Evolutionary conservation across 768 basidiomycete species (phyloP).

Genomic region (Solioccasus polychromus): DNA sequence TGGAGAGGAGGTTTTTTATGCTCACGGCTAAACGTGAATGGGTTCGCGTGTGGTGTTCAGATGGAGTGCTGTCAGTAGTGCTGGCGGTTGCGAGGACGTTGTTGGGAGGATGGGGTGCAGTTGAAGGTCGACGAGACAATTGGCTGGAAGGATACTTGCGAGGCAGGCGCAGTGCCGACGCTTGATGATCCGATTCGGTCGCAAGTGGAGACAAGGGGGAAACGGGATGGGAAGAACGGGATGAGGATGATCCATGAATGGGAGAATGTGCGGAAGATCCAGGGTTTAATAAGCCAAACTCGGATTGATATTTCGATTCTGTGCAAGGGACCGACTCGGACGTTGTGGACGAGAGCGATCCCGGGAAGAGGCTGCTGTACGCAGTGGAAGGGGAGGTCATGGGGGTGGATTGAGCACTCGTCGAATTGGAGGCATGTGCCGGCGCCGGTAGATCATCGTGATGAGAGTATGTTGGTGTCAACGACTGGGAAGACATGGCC

Average conservation of each 20-base stretch:
- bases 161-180: slow-evolving; percentile 2
- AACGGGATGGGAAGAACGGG: slow-evolving; percentile 14
- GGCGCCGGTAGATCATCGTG: slow-evolving; percentile 11
- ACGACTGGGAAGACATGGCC: slow-evolving; percentile 18
- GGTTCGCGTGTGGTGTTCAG: slow-evolving; percentile 11
- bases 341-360: slow-evolving; percentile 22
- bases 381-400: slow-evolving; percentile 25
- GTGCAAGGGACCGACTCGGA: slow-evolving; percentile 22
- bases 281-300: slow-evolving; percentile 12
- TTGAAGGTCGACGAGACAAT: slow-evolving; percentile 17
- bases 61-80: neutral
- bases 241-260: slow-evolving; percentile 10
- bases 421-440: neutral
- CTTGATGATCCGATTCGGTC: slow-evolving; percentile 18
- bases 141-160: neutral
- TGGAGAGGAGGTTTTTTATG: slow-evolving; percentile 37
- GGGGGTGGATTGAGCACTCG: slow-evolving; percentile 26
- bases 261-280: slow-evolving; percentile 11
- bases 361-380: slow-evolving; percentile 16
- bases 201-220: slow-evolving; percentile 16
- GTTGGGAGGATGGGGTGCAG: slow-evolving; percentile 12
- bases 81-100: neutral
- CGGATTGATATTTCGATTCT: slow-evolving; percentile 14
- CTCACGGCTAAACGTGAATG: slow-evolving; percentile 22
- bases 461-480: slow-evolving; percentile 8